phyloP scores from a whole-genome alignment of 805 yeast species.

The Kluyveromyces nonfermentans region DNA sequence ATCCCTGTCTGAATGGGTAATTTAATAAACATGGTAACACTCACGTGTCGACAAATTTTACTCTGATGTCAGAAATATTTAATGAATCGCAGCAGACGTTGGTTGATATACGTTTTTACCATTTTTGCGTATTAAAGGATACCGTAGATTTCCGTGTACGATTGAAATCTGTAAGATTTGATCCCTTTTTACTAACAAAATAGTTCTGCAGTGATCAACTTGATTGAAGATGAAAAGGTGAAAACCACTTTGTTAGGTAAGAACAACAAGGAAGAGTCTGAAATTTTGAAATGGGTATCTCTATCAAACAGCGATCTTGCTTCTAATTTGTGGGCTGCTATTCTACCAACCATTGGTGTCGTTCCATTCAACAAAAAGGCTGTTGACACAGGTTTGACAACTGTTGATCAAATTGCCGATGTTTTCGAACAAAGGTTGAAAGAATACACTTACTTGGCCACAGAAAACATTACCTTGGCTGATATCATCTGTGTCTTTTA shows the following conservation, averaged over 20 bases:
- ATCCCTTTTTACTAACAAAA: conserved; percentile 13
- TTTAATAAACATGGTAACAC: conserved; percentile 17
- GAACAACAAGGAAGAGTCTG: conserved; percentile 48
- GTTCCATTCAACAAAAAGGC: conserved; percentile 72
- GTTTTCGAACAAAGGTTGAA: conserved; percentile 50
- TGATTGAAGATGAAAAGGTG: conserved; percentile 30
- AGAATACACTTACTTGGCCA: conserved; percentile 62
- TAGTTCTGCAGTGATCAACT: conserved; percentile 21
- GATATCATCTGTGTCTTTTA: conserved; percentile 18
- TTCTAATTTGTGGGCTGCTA: conserved; percentile 35
- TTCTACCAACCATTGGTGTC: conserved; percentile 50
- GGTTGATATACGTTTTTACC: background rate
- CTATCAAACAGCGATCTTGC: conserved; percentile 62
- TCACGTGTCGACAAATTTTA: conserved; percentile 25
- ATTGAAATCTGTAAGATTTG: no score
- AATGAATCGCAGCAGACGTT: background rate
- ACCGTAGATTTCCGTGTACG: no score
- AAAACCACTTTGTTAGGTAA: conserved; percentile 48
- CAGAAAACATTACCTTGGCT: conserved; percentile 48
- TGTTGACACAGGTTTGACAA: conserved; percentile 38
- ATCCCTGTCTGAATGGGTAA: conserved; percentile 34
- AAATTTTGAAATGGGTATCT: conserved; percentile 67
- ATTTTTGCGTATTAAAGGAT: no score
- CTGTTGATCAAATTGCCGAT: conserved; percentile 32
- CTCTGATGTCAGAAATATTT: conserved; percentile 17